phyloP scores from a whole-genome alignment of 106 monocot species.

The Posidonia australis region DNA sequence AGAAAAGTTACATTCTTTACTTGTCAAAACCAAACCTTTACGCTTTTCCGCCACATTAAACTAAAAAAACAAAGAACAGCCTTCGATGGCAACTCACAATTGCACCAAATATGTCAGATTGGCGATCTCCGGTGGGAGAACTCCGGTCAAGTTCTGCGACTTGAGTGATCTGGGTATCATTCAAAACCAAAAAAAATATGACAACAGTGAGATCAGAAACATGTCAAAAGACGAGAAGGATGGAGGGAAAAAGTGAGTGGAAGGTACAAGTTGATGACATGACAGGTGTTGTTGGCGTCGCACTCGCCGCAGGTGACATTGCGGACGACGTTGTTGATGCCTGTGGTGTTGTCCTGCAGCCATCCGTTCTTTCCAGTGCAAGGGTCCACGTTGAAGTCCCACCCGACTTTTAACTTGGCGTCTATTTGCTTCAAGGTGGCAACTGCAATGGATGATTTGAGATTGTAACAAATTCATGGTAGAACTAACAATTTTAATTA shows the following conservation, averaged over 20 bases:
- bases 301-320: constrained; percentile 4
- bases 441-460: background rate
- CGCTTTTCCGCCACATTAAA: too few relatives aligned
- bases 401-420: constrained; percentile 6
- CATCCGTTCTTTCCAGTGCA: background rate
- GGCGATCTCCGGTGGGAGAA: constrained; percentile 13
- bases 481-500: too few relatives aligned
- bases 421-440: background rate
- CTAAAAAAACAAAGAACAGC: background rate
- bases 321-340: background rate
- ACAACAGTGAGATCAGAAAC: background rate
- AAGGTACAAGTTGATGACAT: constrained; percentile 1
- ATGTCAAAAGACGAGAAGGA: background rate
- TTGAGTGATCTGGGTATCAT: constrained; percentile 3
- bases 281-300: constrained; percentile 2
- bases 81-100: background rate
- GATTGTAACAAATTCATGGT: too few relatives aligned
- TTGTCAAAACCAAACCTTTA: background rate
- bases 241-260: background rate
- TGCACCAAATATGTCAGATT: constrained; percentile 5
- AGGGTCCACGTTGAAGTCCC: constrained; percentile 1
- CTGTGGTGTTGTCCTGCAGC: background rate
- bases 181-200: too few relatives aligned
- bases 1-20: too few relatives aligned
- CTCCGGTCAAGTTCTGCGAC: constrained; percentile 17